Percentiles rank a stretch among this genome's conserved stretches.
Evolutionary conservation across 257 asterid species (phyloP).

Genomic region (Gentiana macrophylla): DNA sequence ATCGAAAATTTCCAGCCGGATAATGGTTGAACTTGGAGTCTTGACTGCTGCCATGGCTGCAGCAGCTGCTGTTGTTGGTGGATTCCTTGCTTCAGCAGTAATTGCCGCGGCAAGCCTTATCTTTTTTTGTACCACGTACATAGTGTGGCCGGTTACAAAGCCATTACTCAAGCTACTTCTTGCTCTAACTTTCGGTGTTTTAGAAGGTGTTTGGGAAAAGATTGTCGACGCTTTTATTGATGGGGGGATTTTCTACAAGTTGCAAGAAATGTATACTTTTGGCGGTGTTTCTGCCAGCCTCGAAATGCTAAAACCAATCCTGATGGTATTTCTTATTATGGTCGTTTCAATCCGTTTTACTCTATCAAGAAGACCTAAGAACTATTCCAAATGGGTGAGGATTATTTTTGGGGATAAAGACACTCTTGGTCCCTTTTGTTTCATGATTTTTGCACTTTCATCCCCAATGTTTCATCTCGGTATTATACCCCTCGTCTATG

Average conservation of each 20-base stretch:
- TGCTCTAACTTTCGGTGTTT: slow-evolving; percentile 49
- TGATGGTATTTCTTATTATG: slow-evolving; percentile 67
- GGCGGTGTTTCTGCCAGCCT: slow-evolving; percentile 79
- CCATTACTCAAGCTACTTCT: slow-evolving; percentile 61
- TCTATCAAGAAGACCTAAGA: slow-evolving; percentile 89
- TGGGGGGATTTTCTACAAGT: slow-evolving; percentile 58
- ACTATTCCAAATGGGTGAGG: slow-evolving; percentile 91
- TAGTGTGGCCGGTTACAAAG: slow-evolving; percentile 75
- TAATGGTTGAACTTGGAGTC: slow-evolving; percentile 84
- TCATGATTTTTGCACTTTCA: no score
- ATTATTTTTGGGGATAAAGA: slow-evolving; percentile 4
- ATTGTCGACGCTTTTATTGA: slow-evolving; percentile 49
- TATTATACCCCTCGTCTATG: no score
- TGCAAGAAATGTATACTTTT: slow-evolving; percentile 55
- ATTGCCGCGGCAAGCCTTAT: slow-evolving; percentile 70
- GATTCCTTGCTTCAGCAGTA: slow-evolving; percentile 84
- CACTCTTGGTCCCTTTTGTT: no score
- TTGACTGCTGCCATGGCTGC: slow-evolving; percentile 73
- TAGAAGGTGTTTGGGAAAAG: slow-evolving; percentile 62
- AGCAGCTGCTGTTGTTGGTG: slow-evolving; percentile 73
- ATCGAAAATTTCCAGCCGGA: slow-evolving; percentile 82
- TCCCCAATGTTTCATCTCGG: no score
- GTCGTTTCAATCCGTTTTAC: slow-evolving; percentile 89
- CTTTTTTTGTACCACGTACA: slow-evolving; percentile 46
- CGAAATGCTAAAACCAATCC: slow-evolving; percentile 62